A percentile compares a stretch with the other conserved stretches of the same genome.
Evolutionary conservation across 2,329 filamentous ascomycete genomes (phyloP).

Genomic region (Sporothrix brunneoviolacea): DNA sequence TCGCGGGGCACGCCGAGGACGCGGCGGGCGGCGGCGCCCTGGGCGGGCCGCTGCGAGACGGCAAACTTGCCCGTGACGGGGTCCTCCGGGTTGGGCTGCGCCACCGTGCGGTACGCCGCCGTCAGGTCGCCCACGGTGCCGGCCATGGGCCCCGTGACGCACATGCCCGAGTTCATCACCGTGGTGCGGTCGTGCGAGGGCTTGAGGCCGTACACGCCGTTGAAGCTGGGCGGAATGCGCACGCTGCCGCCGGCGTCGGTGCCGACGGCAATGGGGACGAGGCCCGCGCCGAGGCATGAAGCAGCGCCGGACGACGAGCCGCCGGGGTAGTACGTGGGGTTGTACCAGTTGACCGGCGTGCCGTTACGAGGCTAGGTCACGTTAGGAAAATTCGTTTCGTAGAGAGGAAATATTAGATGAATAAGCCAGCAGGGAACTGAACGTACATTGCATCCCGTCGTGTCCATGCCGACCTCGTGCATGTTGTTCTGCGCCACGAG

Average conservation of each 20-base stretch:
- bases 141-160: constrained; percentile 68
- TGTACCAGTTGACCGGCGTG: constrained; percentile 72
- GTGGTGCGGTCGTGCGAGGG: constrained; percentile 65
- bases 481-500: constrained; percentile 71
- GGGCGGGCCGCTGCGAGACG: constrained; percentile 37
- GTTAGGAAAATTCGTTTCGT: no score
- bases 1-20: constrained; percentile 62
- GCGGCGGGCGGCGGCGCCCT: constrained; percentile 26
- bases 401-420: no score
- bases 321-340: constrained; percentile 69
- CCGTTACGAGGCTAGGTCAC: constrained; percentile 58
- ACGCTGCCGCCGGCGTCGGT: constrained; percentile 69
- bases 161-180: constrained; percentile 46
- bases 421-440: no score
- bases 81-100: constrained; percentile 61
- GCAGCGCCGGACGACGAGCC: constrained; percentile 73
- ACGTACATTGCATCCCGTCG: constrained; percentile 69
- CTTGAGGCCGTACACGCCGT: constrained; percentile 77
- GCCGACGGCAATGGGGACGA: constrained; percentile 69
- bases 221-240: constrained; percentile 67
- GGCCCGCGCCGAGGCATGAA: constrained; percentile 61
- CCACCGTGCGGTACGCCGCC: constrained; percentile 74
- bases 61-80: constrained; percentile 57
- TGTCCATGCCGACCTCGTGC: constrained; percentile 76
- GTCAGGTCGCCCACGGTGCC: constrained; percentile 70